Evolutionary conservation across 768 basidiomycete genomes (phyloP).

Genomic region (Pisolithus albus): DNA sequence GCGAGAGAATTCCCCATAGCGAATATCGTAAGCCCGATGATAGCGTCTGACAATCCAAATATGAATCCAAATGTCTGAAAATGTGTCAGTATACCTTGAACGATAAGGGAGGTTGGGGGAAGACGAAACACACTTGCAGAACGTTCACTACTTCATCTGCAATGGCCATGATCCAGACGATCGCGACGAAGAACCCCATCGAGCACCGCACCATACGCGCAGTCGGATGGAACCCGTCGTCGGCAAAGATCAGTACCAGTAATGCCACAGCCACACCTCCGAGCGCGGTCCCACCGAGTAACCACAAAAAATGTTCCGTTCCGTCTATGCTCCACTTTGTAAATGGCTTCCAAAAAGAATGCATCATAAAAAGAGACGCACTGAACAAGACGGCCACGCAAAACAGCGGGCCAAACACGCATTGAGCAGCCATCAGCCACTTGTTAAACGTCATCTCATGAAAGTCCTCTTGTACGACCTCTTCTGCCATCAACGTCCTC

Average conservation of each 20-base stretch:
- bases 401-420: constrained; percentile 75
- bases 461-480: constrained; percentile 62
- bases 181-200: constrained; percentile 84
- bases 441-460: constrained; percentile 65
- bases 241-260: constrained; percentile 54
- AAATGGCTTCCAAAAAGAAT: background rate
- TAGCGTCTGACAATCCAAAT: constrained; percentile 93
- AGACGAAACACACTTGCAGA: constrained; percentile 56
- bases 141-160: constrained; percentile 94
- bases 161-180: constrained; percentile 98
- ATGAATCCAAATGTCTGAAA: constrained; percentile 84
- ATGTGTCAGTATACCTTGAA: constrained; percentile 3
- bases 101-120: background rate
- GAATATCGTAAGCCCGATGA: constrained; percentile 94
- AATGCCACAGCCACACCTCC: constrained; percentile 49
- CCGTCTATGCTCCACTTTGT: constrained; percentile 33
- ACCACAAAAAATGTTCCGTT: constrained; percentile 38
- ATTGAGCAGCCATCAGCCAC: constrained; percentile 83
- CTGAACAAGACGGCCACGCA: constrained; percentile 71
- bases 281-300: constrained; percentile 47
- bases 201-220: constrained; percentile 70
- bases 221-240: constrained; percentile 49
- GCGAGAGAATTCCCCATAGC: constrained; percentile 95
- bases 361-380: constrained; percentile 30
- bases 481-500: constrained; percentile 63